Conservation (phyloP, 257 asterid species). For the Mentha longifolia region DNA sequence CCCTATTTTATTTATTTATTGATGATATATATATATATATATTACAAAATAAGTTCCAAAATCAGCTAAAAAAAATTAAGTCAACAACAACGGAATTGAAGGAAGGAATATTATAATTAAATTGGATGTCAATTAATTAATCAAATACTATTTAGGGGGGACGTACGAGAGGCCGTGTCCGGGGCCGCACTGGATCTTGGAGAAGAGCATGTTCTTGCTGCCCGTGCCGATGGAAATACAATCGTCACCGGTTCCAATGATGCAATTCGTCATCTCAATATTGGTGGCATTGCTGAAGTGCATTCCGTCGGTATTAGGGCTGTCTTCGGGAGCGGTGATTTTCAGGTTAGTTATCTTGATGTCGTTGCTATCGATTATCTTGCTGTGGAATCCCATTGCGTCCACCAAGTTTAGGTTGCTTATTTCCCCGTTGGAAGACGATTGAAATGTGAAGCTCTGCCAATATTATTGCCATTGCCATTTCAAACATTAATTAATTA, state of each 20-base stretch:
- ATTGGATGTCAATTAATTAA: too few species aligned
- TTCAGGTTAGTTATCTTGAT: constrained; percentile 35
- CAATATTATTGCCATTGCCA: not conserved
- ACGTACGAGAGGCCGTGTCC: constrained; percentile 69
- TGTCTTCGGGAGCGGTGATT: constrained; percentile 60
- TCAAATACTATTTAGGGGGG: too few species aligned
- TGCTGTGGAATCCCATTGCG: constrained; percentile 68
- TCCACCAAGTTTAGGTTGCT: constrained; percentile 47
- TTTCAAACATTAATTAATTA: too few species aligned
- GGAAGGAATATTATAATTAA: too few species aligned
- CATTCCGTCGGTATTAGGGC: constrained; percentile 87
- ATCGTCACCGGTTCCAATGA: constrained; percentile 62
- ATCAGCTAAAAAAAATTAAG: too few species aligned
- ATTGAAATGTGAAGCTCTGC: constrained; percentile 50
- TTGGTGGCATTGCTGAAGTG: constrained; percentile 49
- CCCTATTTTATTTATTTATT: too few species aligned
- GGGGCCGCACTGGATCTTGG: constrained; percentile 51
- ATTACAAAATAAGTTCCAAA: too few species aligned
- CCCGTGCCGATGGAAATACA: constrained; percentile 63
- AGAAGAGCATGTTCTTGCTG: constrained; percentile 36
- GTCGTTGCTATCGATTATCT: constrained; percentile 46
- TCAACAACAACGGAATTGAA: too few species aligned
- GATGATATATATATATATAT: too few species aligned
- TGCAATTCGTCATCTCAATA: constrained; percentile 38
- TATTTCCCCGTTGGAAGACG: constrained; percentile 29